Base-by-base conservation (phyloP, 352 stramenopile species). In the Aphanomyces astaci region DNA sequence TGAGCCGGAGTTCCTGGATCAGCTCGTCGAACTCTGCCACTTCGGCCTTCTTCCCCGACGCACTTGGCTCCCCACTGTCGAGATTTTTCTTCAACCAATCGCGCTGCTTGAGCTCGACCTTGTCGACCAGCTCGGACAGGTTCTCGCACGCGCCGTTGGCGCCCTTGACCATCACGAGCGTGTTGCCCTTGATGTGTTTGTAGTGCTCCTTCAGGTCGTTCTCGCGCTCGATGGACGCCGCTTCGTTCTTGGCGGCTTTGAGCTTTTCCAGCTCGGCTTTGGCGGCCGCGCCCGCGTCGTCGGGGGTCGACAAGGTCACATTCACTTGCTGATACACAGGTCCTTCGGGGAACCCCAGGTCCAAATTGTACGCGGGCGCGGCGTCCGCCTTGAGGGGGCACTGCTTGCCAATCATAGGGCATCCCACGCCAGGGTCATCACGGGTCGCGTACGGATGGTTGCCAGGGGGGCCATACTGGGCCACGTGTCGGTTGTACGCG, bases 401-500 rank as follows among this genome's bases (percentile, higher is more conserved):
- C 63, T 96, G 88, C 64, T 96, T 97, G 32, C 89, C 90, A 43
- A 97, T 78, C 82, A 96, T 78, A 30, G 86, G 86, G 65, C 86
- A 94, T 10, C 86, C 86, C 32, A 91, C 88, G 51, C 88, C 86
- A 0, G 82, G 82, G 43, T 90, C 80, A 52, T 94, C 51, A 30
- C 86, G 86, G 11, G 86, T 93, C 45, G 84, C 84, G 64, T 96
- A 96, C 40, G 80, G 84, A 70, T 97, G 90, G 46, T 93, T 94
- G 70, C 90, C 88, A 1, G 78, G 82, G n/a, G 88, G 89, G 62
- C 90, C 90, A 70, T 96, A 97, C 72, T 97, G 86, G 32, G 81
- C 78, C 24, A 97, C 88, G 75, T 97, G 90, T 24, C 84, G 79
- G 71, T 97, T 88, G 72, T 95, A 97, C 25, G 88, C 87, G 39